Evolutionary conservation across 179 eudicot species (phyloP), one percentile per base, ranked within the genome.

Genomic region (Silene noctiflora): DNA sequence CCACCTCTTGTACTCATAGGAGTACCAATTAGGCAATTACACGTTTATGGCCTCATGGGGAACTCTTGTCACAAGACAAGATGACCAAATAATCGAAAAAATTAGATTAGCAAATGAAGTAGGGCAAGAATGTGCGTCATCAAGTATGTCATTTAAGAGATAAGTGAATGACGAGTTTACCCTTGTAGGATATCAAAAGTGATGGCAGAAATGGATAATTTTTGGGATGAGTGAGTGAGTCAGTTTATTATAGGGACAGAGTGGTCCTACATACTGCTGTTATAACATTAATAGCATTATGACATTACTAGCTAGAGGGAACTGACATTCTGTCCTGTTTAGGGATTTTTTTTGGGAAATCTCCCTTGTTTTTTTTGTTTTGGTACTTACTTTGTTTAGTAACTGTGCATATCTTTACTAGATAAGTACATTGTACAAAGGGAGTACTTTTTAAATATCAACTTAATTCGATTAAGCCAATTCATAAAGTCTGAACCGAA

Each of bases 281-380:
- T n/a, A 4, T 29, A 6, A 65, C 69, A 22, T 63, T 63, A 59
- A 35, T 6, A 5, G 3, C 8, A 35, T 35, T 35, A 8, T 8
- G 46, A 42, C 46, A 7, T 42, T 42, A 42, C 46, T 42, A 21
- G 21, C 21, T 58, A 6, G 21, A 25, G 31, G 68, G 68, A 11
- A n/a, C 33, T 25, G 68, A 64, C 10, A 22, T 64, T 64, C n/a
- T 64, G 68, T 64, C 68, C 12, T 58, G 8, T 5, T 3, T 39
- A 64, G 68, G 68, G 68, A 25, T 64, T 4, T 64, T 24, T 63
- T 63, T n/a, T n/a, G 22, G 67, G 67, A 63, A 63, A 63, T 63
- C 33, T 63, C 16, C 59, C 20, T 13, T 2, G 59, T 14, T 53
- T 53, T 17, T 13, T 53, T 4, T 4, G 5, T n/a, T n/a, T n/a